Evolutionary conservation across 2,329 filamentous ascomycete genomes (phyloP).

Genomic region (Allantophomopsis lycopodina): DNA sequence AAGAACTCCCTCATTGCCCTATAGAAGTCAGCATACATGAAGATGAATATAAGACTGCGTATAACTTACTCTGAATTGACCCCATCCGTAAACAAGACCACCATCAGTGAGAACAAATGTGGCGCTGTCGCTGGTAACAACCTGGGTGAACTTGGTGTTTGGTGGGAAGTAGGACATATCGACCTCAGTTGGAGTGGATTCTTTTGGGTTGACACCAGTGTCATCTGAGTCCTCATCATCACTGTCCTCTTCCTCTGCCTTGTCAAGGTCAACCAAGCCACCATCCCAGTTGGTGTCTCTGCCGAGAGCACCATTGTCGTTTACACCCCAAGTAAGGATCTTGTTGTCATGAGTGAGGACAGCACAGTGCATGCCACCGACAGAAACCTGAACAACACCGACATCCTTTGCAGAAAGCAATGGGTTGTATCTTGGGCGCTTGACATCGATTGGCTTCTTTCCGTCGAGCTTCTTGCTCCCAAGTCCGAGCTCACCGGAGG

Average conservation of each 20-base stretch:
- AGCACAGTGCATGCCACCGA: conserved; percentile 71
- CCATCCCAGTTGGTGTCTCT: conserved; percentile 59
- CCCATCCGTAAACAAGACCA: conserved; percentile 71
- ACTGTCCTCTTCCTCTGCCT: conserved; percentile 23
- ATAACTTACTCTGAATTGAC: conserved; percentile 55
- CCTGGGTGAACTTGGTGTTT: conserved; percentile 47
- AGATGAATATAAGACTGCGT: background rate
- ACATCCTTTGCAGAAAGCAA: conserved; percentile 39
- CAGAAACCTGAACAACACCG: conserved; percentile 61
- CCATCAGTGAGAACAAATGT: conserved; percentile 65
- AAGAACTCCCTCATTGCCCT: conserved; percentile 50
- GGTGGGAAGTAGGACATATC: conserved; percentile 43
- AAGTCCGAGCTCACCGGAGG: conserved; percentile 70
- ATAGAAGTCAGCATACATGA: conserved; percentile 6
- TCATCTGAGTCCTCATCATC: conserved; percentile 36
- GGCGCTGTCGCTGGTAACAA: conserved; percentile 61
- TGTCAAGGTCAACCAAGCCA: conserved; percentile 39
- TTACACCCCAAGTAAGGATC: conserved; percentile 78
- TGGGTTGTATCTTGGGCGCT: conserved; percentile 57
- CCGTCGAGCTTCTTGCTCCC: conserved; percentile 49
- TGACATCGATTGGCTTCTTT: conserved; percentile 55
- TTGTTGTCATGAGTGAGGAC: conserved; percentile 69
- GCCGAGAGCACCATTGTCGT: conserved; percentile 71
- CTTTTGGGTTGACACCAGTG: conserved; percentile 52
- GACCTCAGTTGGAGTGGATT: conserved; percentile 52